These are phyloP conservation scores for Jaapia argillacea DNA, from an alignment of 768 basidiomycete species.

Conservation along the genomic window DNA sequence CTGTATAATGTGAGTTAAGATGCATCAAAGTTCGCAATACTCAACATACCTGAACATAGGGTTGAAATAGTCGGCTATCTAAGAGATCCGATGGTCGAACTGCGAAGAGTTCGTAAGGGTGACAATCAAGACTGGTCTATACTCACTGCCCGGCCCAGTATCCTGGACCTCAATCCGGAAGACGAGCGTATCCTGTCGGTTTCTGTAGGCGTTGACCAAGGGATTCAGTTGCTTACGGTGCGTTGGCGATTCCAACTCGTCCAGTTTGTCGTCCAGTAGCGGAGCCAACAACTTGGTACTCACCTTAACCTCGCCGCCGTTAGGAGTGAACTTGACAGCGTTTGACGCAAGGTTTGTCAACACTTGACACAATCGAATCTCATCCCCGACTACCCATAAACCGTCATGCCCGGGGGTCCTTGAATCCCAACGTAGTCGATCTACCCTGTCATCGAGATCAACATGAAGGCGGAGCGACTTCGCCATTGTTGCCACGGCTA, in stretches of 20 bases:
- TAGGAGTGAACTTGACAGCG: too few relatives aligned
- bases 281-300: slow-evolving; percentile 21
- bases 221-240: too few relatives aligned
- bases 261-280: slow-evolving; percentile 8
- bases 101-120: too few relatives aligned
- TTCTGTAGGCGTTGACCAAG: slow-evolving; percentile 8
- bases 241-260: too few relatives aligned
- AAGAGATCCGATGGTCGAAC: slow-evolving; percentile 16
- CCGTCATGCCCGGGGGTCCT: slow-evolving; percentile 2
- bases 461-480: slow-evolving; percentile 20
- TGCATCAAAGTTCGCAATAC: not conserved
- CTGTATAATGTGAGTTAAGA: slow-evolving; percentile 13
- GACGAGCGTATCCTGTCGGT: slow-evolving; percentile 9
- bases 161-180: slow-evolving; percentile 13
- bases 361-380: slow-evolving; percentile 28
- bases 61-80: slow-evolving; percentile 16
- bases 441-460: slow-evolving; percentile 26
- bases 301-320: slow-evolving; percentile 28
- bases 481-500: slow-evolving; percentile 14
- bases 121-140: too few relatives aligned
- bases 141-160: slow-evolving; percentile 11
- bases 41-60: slow-evolving; percentile 20
- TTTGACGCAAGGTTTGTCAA: slow-evolving; percentile 29
- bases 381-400: slow-evolving; percentile 29
- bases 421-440: slow-evolving; percentile 12